Conservation (phyloP, 108 stramenopile genomes). For the Fragilaria crotonensis region DNA sequence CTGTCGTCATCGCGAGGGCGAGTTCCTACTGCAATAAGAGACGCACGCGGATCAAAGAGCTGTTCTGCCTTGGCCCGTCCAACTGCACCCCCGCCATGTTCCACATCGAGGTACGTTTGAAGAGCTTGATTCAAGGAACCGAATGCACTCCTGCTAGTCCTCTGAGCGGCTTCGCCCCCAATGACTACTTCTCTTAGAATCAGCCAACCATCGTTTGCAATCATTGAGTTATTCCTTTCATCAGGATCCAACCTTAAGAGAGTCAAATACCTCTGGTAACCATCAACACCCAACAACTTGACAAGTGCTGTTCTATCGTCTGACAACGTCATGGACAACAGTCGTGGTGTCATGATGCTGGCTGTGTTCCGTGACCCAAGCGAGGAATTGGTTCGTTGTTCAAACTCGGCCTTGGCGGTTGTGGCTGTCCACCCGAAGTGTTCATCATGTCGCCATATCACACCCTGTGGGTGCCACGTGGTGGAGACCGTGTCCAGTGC, state of each 20-base stretch:
- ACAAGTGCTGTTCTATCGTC: conserved; percentile 20
- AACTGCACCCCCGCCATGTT: conserved; percentile 19
- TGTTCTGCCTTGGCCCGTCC: conserved; percentile 7
- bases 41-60: conserved; percentile 10
- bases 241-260: conserved; percentile 11
- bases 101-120: conserved; percentile 13
- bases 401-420: neutral
- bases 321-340: conserved; percentile 12
- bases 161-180: neutral
- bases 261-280: conserved; percentile 10
- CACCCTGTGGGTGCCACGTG: conserved; percentile 9
- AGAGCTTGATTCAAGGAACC: neutral
- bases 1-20: neutral
- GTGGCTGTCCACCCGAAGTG: neutral
- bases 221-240: neutral
- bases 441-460: conserved; percentile 1
- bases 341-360: neutral
- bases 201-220: conserved; percentile 22
- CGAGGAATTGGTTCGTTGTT: neutral
- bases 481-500: conserved; percentile 7
- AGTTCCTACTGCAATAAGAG: conserved; percentile 16
- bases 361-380: neutral
- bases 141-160: neutral
- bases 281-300: conserved; percentile 16
- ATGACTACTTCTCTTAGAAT: conserved; percentile 19